These are phyloP conservation scores for Exophiala bonariae DNA, from an alignment of 2,329 filamentous ascomycete genomes.

Conservation along the genomic window DNA sequence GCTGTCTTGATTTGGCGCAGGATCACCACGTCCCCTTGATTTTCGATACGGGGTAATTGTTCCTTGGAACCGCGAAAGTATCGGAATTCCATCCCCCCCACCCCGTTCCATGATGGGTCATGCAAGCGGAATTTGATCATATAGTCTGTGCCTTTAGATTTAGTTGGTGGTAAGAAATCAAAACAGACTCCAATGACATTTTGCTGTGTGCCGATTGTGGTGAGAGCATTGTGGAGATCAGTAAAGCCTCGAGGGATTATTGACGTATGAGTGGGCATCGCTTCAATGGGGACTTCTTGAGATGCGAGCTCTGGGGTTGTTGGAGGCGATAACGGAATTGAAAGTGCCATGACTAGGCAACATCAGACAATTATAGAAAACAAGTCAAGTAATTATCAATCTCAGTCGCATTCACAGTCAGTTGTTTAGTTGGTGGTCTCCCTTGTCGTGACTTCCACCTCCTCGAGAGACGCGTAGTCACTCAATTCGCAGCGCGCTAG, in stretches of 20 bases:
- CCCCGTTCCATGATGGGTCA: conserved; percentile 56
- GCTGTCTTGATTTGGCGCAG: conserved; percentile 55
- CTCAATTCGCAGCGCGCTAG: too few species aligned
- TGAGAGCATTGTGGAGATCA: conserved; percentile 39
- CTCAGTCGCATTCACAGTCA: too few species aligned
- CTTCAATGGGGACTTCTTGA: conserved; percentile 19
- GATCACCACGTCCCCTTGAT: conserved; percentile 64
- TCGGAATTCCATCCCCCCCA: conserved; percentile 49
- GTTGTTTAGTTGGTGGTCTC: too few species aligned
- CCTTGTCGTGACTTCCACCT: too few species aligned
- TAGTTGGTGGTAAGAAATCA: conserved; percentile 58
- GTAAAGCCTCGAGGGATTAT: conserved; percentile 44
- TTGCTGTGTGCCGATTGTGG: neutral
- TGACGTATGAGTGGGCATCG: neutral
- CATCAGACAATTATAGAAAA: too few species aligned
- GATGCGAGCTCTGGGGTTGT: neutral
- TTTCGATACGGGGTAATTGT: conserved; percentile 45
- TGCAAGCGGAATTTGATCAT: conserved; percentile 63
- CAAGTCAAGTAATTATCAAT: too few species aligned
- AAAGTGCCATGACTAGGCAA: neutral
- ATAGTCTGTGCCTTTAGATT: conserved; percentile 56
- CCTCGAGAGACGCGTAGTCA: too few species aligned
- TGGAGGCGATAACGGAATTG: too few species aligned
- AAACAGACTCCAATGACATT: conserved; percentile 69
- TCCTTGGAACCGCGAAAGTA: conserved; percentile 58